phyloP scores from a whole-genome alignment of 257 asterid species.

The Solanum ossicruentum region DNA sequence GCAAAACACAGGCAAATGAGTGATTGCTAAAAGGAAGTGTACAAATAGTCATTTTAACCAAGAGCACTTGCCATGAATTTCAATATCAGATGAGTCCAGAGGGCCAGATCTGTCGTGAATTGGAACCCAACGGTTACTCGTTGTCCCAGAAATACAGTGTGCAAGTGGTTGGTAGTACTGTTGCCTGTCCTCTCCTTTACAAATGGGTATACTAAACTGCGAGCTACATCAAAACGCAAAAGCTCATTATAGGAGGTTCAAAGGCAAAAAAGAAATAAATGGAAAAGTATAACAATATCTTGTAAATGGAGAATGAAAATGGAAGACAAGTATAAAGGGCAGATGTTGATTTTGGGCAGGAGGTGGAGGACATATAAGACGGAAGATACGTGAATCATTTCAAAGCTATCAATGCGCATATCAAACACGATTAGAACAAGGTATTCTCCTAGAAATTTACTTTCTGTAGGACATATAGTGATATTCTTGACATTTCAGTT shows the following conservation, averaged over 20 bases:
- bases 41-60: neutral
- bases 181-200: constrained; percentile 59
- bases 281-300: neutral
- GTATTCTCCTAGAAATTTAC: neutral
- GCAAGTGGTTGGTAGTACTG: constrained; percentile 70
- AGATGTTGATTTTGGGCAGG: too few species aligned
- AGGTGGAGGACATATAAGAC: neutral
- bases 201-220: constrained; percentile 41
- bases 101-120: constrained; percentile 51
- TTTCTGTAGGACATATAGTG: neutral
- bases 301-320: neutral
- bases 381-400: neutral
- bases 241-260: neutral
- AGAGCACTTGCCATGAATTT: constrained; percentile 48
- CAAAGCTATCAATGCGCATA: neutral
- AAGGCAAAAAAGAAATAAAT: neutral
- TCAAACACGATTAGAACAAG: neutral
- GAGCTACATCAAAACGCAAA: constrained; percentile 20
- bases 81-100: constrained; percentile 38
- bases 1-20: neutral
- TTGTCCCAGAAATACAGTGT: constrained; percentile 57
- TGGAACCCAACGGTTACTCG: constrained; percentile 68
- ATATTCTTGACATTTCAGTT: neutral
- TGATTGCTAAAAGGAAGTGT: neutral
- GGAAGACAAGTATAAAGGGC: neutral